Evolutionary conservation across 2,329 filamentous ascomycete genomes (phyloP).

Genomic region (Zelopaecilomyces penicillatus): DNA sequence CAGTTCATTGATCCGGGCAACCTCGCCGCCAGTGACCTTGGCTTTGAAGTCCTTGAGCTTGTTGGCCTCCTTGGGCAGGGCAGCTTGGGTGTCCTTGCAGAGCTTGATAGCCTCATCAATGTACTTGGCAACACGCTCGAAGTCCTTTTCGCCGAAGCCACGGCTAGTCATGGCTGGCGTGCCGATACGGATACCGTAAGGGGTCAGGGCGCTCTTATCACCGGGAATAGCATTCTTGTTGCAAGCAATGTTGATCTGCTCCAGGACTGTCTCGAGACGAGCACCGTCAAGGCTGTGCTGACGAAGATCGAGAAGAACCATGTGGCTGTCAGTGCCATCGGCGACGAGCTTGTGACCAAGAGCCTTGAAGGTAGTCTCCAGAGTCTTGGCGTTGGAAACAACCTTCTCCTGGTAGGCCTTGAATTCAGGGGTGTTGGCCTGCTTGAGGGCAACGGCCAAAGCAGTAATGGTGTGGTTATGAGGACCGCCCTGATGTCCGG

Average conservation of each 20-base stretch:
- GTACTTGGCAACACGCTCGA: slow-evolving; percentile 81
- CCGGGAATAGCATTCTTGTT: slow-evolving; percentile 99
- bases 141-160: slow-evolving; percentile 87
- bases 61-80: slow-evolving; percentile 92
- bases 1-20: slow-evolving; percentile 74
- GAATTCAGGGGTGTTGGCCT: slow-evolving; percentile 86
- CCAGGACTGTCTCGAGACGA: slow-evolving; percentile 88
- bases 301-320: slow-evolving; percentile 92
- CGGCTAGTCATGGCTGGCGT: slow-evolving; percentile 96
- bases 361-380: slow-evolving; percentile 75
- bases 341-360: slow-evolving; percentile 92
- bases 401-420: slow-evolving; percentile 90
- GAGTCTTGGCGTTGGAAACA: slow-evolving; percentile 83
- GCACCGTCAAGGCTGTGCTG: slow-evolving; percentile 82
- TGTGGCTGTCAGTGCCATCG: slow-evolving; percentile 94
- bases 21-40: slow-evolving; percentile 71
- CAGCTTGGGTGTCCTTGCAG: slow-evolving; percentile 76
- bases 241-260: slow-evolving; percentile 97
- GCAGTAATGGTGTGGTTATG: slow-evolving; percentile 99
- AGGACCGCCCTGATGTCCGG: slow-evolving; percentile 94
- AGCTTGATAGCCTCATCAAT: slow-evolving; percentile 86
- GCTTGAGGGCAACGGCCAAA: slow-evolving; percentile 87
- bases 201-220: slow-evolving; percentile 93
- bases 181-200: slow-evolving; percentile 90
- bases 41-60: slow-evolving; percentile 99